Conservation (phyloP, 805 yeast species). For the Schwanniomyces sp. region DNA sequence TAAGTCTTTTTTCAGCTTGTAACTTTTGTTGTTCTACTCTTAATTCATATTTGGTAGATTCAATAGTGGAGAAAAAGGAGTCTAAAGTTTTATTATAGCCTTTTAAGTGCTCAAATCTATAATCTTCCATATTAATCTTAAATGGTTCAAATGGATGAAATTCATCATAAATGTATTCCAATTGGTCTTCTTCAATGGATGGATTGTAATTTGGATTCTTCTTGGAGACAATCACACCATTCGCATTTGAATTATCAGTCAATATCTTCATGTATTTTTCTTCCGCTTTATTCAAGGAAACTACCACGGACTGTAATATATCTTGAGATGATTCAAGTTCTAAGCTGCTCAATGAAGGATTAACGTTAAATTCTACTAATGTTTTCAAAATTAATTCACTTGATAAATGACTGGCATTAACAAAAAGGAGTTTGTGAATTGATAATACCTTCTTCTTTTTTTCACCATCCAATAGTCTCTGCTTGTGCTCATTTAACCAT, state of each 20-base stretch:
- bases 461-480: slow-evolving; percentile 15
- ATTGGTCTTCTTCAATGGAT: slow-evolving; percentile 33
- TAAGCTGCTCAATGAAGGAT: slow-evolving; percentile 41
- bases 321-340: slow-evolving; percentile 23
- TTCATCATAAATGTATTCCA: slow-evolving; percentile 57
- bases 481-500: slow-evolving; percentile 43
- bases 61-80: slow-evolving; percentile 78
- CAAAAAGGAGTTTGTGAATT: slow-evolving; percentile 67
- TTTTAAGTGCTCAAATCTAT: slow-evolving; percentile 42
- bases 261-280: slow-evolving; percentile 38
- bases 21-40: slow-evolving; percentile 73
- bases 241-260: slow-evolving; percentile 26
- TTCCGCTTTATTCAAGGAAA: slow-evolving; percentile 50
- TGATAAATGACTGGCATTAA: slow-evolving; percentile 71
- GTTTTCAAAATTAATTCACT: slow-evolving; percentile 71
- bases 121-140: slow-evolving; percentile 27
- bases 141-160: slow-evolving; percentile 68
- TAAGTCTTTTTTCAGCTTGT: slow-evolving; percentile 72
- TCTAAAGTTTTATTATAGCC: slow-evolving; percentile 86
- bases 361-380: slow-evolving; percentile 46
- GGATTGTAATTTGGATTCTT: slow-evolving; percentile 52
- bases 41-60: slow-evolving; percentile 74
- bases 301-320: slow-evolving; percentile 30
- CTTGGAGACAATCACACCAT: slow-evolving; percentile 66
- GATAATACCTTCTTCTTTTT: slow-evolving; percentile 51